These are phyloP conservation scores for Pelargonium myrrhifolium DNA, from an alignment of 441 rosid species.

Conservation along the genomic window DNA sequence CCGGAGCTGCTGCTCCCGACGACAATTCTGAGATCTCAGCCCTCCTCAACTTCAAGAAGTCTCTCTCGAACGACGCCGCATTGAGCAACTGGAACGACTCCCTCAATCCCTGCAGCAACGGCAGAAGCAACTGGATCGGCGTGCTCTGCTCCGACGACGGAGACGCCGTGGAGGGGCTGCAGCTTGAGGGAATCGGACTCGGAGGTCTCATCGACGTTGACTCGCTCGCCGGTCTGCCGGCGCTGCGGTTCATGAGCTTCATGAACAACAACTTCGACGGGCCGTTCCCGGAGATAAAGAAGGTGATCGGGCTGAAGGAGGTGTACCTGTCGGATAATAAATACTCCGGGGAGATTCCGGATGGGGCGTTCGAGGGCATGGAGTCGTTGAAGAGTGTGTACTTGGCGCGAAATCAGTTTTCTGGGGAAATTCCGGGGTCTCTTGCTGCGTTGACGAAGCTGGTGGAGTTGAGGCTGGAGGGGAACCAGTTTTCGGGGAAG, in stretches of 20 bases:
- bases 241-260: slow-evolving; percentile 48
- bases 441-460: slow-evolving; percentile 30
- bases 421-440: slow-evolving; percentile 45
- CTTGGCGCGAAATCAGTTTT: slow-evolving; percentile 44
- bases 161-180: slow-evolving; percentile 27
- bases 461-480: slow-evolving; percentile 34
- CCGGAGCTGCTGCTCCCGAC: background rate
- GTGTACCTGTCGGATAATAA: slow-evolving; percentile 46
- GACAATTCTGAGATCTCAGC: background rate
- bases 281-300: slow-evolving; percentile 36
- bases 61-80: slow-evolving; percentile 23
- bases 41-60: slow-evolving; percentile 44
- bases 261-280: slow-evolving; percentile 56
- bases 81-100: slow-evolving; percentile 39
- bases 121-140: slow-evolving; percentile 43
- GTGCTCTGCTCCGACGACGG: slow-evolving; percentile 38
- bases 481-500: slow-evolving; percentile 43
- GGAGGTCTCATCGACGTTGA: slow-evolving; percentile 45
- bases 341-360: slow-evolving; percentile 43
- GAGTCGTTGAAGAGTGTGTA: slow-evolving; percentile 34
- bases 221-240: slow-evolving; percentile 22
- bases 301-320: slow-evolving; percentile 32
- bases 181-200: slow-evolving; percentile 49
- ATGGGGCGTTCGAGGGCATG: slow-evolving; percentile 44
- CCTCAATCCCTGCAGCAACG: slow-evolving; percentile 31